Evolutionary conservation across 2,329 filamentous ascomycete species (phyloP).

Genomic region (Fusarium sambucinum): DNA sequence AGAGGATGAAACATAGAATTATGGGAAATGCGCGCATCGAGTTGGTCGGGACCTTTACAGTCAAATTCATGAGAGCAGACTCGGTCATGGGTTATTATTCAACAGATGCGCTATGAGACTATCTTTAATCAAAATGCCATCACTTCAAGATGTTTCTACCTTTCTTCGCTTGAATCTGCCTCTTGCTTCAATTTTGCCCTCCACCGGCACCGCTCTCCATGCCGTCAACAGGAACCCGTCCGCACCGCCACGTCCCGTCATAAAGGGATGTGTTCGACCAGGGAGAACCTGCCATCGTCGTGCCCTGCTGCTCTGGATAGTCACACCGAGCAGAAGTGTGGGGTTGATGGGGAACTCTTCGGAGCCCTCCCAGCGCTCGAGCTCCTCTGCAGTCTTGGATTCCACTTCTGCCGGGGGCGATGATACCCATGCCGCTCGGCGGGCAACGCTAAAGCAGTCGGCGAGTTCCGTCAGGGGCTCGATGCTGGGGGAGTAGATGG

Average conservation of each 20-base stretch:
- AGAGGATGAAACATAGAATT: too few relatives aligned
- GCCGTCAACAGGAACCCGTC: conserved; percentile 93
- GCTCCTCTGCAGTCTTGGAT: conserved; percentile 61
- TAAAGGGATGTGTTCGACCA: conserved; percentile 90
- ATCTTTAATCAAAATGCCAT: background rate
- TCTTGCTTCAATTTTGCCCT: conserved; percentile 83
- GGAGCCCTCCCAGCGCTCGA: conserved; percentile 69
- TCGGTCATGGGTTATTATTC: background rate
- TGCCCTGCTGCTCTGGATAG: conserved; percentile 83
- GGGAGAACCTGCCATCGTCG: conserved; percentile 92
- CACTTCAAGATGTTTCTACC: conserved; percentile 52
- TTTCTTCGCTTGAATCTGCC: conserved; percentile 83
- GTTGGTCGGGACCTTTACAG: background rate
- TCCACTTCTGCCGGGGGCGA: conserved; percentile 61
- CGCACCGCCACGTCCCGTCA: conserved; percentile 88
- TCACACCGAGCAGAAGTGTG: conserved; percentile 81
- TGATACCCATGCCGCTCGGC: conserved; percentile 79
- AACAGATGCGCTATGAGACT: conserved; percentile 5
- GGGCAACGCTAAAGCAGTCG: conserved; percentile 85
- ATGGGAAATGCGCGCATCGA: background rate
- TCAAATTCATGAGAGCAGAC: background rate
- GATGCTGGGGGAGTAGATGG: conserved; percentile 84
- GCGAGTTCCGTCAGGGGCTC: conserved; percentile 83
- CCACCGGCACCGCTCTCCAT: conserved; percentile 81
- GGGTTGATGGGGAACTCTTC: conserved; percentile 90